Percentiles rank a stretch among this genome's conserved stretches.
Evolutionary conservation across 1,284 basidiomycete species (phyloP).

Genomic region (Blastosporella zonata): DNA sequence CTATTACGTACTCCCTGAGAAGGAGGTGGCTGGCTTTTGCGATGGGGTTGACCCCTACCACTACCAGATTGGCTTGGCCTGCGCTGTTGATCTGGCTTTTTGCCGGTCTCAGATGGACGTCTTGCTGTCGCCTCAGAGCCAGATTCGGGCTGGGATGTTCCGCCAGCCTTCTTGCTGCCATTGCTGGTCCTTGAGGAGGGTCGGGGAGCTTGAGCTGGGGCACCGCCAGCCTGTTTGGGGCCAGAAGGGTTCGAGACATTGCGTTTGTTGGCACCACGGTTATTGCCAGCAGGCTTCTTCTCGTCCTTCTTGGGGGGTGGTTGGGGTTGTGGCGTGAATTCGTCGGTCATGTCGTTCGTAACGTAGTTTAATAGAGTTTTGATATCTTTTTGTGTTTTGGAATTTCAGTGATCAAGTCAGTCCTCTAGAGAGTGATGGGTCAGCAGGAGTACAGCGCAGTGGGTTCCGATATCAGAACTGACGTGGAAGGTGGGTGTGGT

Average conservation of each 20-base stretch:
- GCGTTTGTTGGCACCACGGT: slow-evolving; percentile 56
- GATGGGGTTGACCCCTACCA: slow-evolving; percentile 46
- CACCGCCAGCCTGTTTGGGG: slow-evolving; percentile 43
- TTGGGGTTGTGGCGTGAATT: slow-evolving; percentile 57
- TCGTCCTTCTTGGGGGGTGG: slow-evolving; percentile 63
- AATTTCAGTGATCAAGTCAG: slow-evolving; percentile 34
- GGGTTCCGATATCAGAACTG: slow-evolving; percentile 16
- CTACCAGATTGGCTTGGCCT: slow-evolving; percentile 50
- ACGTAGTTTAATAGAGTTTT: slow-evolving; percentile 46
- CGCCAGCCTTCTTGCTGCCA: slow-evolving; percentile 45
- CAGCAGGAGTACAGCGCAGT: slow-evolving; percentile 11
- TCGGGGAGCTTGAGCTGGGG: slow-evolving; percentile 42
- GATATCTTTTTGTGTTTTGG: slow-evolving; percentile 57
- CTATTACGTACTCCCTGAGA: slow-evolving; percentile 49
- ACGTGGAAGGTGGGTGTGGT: slow-evolving; percentile 55
- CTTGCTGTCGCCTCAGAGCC: slow-evolving; percentile 62
- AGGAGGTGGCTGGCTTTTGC: slow-evolving; percentile 54
- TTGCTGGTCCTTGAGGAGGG: slow-evolving; percentile 63
- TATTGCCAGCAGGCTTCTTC: slow-evolving; percentile 54
- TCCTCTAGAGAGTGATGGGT: slow-evolving; percentile 20
- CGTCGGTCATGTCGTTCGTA: slow-evolving; percentile 85
- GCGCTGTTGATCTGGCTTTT: slow-evolving; percentile 56
- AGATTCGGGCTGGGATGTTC: slow-evolving; percentile 49
- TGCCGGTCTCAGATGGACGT: slow-evolving; percentile 53
- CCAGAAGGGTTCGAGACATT: slow-evolving; percentile 46